phyloP scores from a whole-genome alignment of 2,329 filamentous ascomycete genomes.

The Penicillium sp. region DNA sequence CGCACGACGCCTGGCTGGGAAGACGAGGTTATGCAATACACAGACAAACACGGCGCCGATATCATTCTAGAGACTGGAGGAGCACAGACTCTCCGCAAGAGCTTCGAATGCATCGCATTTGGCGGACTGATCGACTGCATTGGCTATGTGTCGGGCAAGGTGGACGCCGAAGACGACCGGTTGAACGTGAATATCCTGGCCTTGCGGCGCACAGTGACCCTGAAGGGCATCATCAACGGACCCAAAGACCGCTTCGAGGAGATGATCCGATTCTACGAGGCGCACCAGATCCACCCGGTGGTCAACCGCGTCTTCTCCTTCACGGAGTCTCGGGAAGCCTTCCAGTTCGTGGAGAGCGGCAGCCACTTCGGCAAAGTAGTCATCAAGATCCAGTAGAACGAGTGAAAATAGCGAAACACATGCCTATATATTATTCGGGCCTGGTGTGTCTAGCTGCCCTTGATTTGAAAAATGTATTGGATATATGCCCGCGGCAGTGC shows the following conservation, averaged over 20 bases:
- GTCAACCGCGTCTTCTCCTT: slow-evolving; percentile 62
- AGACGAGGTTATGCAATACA: slow-evolving; percentile 49
- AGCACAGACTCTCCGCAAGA: slow-evolving; percentile 55
- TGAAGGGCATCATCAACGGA: slow-evolving; percentile 66
- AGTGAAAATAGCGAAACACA: neutral
- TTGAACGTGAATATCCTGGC: slow-evolving; percentile 65
- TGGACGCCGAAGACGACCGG: slow-evolving; percentile 59
- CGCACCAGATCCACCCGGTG: slow-evolving; percentile 43
- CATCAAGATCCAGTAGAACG: slow-evolving; percentile 47
- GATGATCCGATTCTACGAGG: slow-evolving; percentile 40
- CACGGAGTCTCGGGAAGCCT: slow-evolving; percentile 56
- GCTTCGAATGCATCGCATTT: slow-evolving; percentile 48
- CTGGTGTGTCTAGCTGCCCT: neutral
- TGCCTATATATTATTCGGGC: neutral
- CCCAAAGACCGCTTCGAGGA: slow-evolving; percentile 58
- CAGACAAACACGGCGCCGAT: slow-evolving; percentile 52
- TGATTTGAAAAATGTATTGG: neutral
- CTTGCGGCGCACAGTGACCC: slow-evolving; percentile 55
- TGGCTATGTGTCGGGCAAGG: slow-evolving; percentile 57
- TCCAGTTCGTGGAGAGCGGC: slow-evolving; percentile 56
- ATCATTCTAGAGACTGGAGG: slow-evolving; percentile 59
- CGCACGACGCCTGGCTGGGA: slow-evolving; percentile 52
- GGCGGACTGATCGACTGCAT: slow-evolving; percentile 54
- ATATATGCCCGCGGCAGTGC: neutral
- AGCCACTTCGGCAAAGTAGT: slow-evolving; percentile 62